Evolutionary conservation across 345 rosid species (phyloP), one percentile per base, ranked within the genome.

Genomic region (Firmiana major): DNA sequence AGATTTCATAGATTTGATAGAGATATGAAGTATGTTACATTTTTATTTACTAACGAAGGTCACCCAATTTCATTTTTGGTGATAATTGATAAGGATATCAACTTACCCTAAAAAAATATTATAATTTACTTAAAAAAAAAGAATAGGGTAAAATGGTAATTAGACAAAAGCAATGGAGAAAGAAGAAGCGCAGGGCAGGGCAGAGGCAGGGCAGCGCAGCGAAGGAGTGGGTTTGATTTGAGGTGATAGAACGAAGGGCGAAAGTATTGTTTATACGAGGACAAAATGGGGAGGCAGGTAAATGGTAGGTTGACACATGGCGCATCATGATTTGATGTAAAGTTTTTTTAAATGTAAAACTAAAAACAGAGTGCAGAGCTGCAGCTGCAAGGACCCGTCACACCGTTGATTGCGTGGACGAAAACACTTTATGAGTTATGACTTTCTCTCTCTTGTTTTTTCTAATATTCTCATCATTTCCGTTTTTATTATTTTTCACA

Each of bases 381-480:
- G 79, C 74, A 46, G 79, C 51, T 26, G 76, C 40, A 55, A 83
- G 59, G 84, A 81, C 80, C 81, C 71, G 83, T 89, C 92, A 87
- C 92, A 87, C 87, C 90, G 84, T 81, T 81, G 88, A 84, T 89
- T 80, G 90, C 90, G 92, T 89, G 86, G 92, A 87, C 86, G 90
- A 83, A 81, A 84, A 22, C 85, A 77, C 73, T 21, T 31, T 31
- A 31, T 31, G 34, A 31, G 1, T 55, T 28, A 16, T 42, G 36
- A 15, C 51, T n/a, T 13, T 9, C 63, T 9, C 31, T 66, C 21
- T 49, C 26, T 28, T 24, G 38, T 42, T 42, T 45, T 48, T 26
- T 43, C 48, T 63, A 59, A 12, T n/a, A 10, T 21, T 42, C 12
- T 43, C 28, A 21, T 43, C 17, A 43, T 66, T 9, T n/a, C 10